phyloP scores from a whole-genome alignment of 139 green algal species.

The Chlamydomonas schloesseri region DNA sequence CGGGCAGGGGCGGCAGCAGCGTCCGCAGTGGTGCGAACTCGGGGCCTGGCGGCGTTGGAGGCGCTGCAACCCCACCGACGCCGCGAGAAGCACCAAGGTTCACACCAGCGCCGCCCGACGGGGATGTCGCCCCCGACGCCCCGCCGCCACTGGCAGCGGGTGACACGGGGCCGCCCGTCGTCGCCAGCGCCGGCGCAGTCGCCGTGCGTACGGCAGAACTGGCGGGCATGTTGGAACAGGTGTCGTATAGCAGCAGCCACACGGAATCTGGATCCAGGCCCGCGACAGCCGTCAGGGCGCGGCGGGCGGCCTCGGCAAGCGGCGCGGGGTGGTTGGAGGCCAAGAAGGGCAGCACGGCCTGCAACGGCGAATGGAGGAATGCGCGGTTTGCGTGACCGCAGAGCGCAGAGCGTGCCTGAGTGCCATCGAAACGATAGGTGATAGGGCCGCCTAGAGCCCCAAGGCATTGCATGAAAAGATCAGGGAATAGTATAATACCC shows the following conservation, averaged over 20 bases:
- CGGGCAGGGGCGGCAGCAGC: conserved; percentile 9
- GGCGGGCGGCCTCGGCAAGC: conserved; percentile 60
- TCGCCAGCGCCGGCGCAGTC: too few relatives aligned
- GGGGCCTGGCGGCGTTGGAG: neutral
- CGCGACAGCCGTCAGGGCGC: conserved; percentile 63
- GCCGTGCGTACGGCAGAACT: too few relatives aligned
- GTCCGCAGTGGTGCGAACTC: neutral
- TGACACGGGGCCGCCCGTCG: neutral
- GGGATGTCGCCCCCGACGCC: neutral
- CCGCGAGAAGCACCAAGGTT: neutral
- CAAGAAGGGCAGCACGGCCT: conserved; percentile 59
- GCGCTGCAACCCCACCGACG: neutral
- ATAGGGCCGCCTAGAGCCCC: neutral
- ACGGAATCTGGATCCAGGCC: conserved; percentile 75
- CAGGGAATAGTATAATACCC: too few relatives aligned
- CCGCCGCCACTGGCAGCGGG: neutral
- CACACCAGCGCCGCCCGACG: neutral
- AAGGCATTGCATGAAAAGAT: neutral
- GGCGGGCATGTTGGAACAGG: neutral
- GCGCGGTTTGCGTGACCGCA: neutral
- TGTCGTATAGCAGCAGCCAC: conserved; percentile 70
- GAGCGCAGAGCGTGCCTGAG: too few relatives aligned
- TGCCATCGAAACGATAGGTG: too few relatives aligned
- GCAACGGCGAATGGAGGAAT: neutral
- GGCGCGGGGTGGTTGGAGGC: conserved; percentile 39